Evolutionary conservation across 2,329 filamentous ascomycete genomes (phyloP), one percentile per base, ranked within the genome.

Genomic region (Epichloe glyceriae): DNA sequence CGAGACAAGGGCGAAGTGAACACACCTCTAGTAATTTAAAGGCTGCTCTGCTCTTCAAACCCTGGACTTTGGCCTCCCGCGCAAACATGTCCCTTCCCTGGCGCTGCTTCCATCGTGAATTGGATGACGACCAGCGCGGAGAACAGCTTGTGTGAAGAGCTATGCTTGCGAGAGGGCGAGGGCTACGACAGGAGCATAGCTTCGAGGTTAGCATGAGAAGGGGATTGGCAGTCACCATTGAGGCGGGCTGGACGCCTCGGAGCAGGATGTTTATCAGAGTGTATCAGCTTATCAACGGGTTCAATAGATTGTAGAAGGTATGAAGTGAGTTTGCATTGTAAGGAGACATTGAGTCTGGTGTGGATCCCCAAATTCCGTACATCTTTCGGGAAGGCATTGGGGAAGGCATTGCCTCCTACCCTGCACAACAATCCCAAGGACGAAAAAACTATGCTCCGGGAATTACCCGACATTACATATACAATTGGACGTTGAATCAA

Each of bases 21-120:
- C 37, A n/a, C 40, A 88, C 88, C 74, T 96, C 86, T 17, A 96
- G 69, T 10, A 98, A 73, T 67, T 98, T 98, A 67, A 93, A 96
- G 0, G 90, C 93, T 26, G 93, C 93, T 55, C 93, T 81, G 60
- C 88, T 94, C 68, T 91, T 96, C 52, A 96, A 70, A 0, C 84
- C 84, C 57, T 86, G 77, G 2, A 94, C 81, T 61, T 82, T 85
- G 44, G 93, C 90, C 59, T 86, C 80, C 51, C 79, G 79, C 0
- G 85, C 79, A 64, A 82, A 95, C 17, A 68, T 69, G 69, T 98
- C 93, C 40, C 69, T 76, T 39, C 72, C 72, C 62, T 96, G 90
- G 19, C 93, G 83, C 49, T 77, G 75, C 65, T 88, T 88, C 93
- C 93, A 98, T 66, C 82, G 74, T 47, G 79, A 86, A 1, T 83